Conservation (phyloP, 345 rosid genomes). For the Ailanthus altissimus region DNA sequence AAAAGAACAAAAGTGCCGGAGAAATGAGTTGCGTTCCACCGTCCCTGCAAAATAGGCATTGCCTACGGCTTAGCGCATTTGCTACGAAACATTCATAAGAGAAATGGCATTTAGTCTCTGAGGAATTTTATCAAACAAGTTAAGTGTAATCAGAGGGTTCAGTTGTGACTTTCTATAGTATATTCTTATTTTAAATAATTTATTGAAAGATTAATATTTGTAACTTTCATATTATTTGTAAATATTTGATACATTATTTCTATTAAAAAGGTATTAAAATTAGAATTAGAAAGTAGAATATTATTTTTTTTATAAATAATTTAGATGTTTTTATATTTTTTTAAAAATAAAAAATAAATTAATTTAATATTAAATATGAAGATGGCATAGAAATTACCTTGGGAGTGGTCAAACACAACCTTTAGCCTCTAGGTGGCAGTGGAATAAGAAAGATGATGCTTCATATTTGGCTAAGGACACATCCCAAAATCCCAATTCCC, state of each 20-base stretch:
- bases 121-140: conserved; percentile 37
- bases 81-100: not conserved
- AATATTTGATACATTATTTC: not conserved
- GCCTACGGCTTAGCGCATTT: not conserved
- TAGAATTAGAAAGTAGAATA: too few relatives aligned
- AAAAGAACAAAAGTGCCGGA: not conserved
- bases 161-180: too few relatives aligned
- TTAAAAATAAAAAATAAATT: too few relatives aligned
- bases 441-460: not conserved
- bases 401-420: not conserved
- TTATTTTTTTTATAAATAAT: too few relatives aligned
- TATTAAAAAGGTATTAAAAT: too few relatives aligned
- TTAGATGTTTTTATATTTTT: too few relatives aligned
- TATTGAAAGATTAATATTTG: too few relatives aligned
- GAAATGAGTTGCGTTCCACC: not conserved
- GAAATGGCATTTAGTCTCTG: not conserved
- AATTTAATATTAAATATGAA: too few relatives aligned
- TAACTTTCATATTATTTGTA: too few relatives aligned
- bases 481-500: not conserved
- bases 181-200: too few relatives aligned
- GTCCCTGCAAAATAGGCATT: conserved; percentile 10
- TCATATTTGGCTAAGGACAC: not conserved
- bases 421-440: not conserved
- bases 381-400: not conserved
- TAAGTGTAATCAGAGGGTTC: not conserved